Conservation (phyloP, 2,329 filamentous ascomycete genomes). For the Xylariomycetidae sp. region DNA sequence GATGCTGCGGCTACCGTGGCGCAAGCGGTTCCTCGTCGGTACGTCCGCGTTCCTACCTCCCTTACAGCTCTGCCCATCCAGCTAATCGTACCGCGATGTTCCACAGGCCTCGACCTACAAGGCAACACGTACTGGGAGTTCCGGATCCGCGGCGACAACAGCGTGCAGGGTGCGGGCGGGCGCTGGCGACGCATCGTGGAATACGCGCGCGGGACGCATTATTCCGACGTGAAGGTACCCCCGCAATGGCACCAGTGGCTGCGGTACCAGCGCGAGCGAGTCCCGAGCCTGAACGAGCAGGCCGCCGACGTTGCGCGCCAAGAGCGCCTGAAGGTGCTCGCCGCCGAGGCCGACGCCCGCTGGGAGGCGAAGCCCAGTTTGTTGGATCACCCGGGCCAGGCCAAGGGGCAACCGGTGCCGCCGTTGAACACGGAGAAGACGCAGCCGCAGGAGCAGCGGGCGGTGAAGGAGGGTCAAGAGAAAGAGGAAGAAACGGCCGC, state of each 20-base stretch:
- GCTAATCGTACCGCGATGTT: neutral
- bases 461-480: constrained; percentile 4
- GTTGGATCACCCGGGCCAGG: constrained; percentile 22
- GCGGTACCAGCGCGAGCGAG: constrained; percentile 48
- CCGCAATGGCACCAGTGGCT: constrained; percentile 67
- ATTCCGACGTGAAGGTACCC: constrained; percentile 49
- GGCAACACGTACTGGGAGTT: constrained; percentile 69
- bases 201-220: constrained; percentile 48
- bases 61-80: neutral
- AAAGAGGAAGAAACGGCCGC: constrained; percentile 12
- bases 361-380: constrained; percentile 54
- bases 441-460: neutral
- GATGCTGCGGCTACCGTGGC: constrained; percentile 55
- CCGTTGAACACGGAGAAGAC: neutral
- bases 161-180: constrained; percentile 21
- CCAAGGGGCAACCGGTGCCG: constrained; percentile 22
- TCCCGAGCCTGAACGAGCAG: constrained; percentile 55
- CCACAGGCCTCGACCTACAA: constrained; percentile 54
- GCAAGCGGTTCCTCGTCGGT: constrained; percentile 58
- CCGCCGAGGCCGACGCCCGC: constrained; percentile 55
- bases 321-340: constrained; percentile 47
- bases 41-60: constrained; percentile 5
- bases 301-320: constrained; percentile 45
- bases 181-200: constrained; percentile 58
- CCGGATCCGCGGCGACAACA: constrained; percentile 35